These are phyloP conservation scores for Lactarius evosmus DNA, from an alignment of 768 basidiomycete genomes.

Conservation along the genomic window DNA sequence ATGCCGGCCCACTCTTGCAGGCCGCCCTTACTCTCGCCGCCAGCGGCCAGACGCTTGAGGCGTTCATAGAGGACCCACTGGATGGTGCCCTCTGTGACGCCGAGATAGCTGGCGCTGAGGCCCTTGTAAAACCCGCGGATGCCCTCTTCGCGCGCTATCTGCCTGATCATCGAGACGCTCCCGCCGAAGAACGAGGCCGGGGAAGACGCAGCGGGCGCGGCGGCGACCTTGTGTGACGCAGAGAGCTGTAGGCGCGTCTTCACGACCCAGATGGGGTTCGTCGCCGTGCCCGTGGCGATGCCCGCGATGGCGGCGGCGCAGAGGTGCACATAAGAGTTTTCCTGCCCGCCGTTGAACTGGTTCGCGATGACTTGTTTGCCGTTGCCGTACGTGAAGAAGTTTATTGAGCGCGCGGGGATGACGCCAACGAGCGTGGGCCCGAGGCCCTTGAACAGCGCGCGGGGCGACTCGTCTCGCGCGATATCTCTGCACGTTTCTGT, in stretches of 20 bases:
- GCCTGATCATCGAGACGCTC: constrained; percentile 58
- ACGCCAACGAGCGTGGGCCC: constrained; percentile 94
- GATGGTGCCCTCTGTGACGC: constrained; percentile 93
- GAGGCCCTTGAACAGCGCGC: constrained; percentile 91
- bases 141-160: constrained; percentile 81
- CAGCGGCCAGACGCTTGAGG: constrained; percentile 66
- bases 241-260: constrained; percentile 91
- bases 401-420: constrained; percentile 93
- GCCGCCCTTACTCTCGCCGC: constrained; percentile 54
- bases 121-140: constrained; percentile 91
- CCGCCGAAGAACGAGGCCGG: constrained; percentile 43
- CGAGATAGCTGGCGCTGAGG: constrained; percentile 89
- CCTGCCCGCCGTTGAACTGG: constrained; percentile 70
- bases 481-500: constrained; percentile 61
- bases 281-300: constrained; percentile 80
- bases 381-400: constrained; percentile 97
- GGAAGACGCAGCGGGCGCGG: constrained; percentile 13
- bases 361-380: constrained; percentile 90
- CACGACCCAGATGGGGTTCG: constrained; percentile 99
- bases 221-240: constrained; percentile 27
- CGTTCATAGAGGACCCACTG: constrained; percentile 98
- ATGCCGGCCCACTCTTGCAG: constrained; percentile 71
- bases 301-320: constrained; percentile 83
- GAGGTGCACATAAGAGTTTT: constrained; percentile 86
- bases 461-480: constrained; percentile 80